phyloP scores from a whole-genome alignment of 1,284 basidiomycete species.

The Melanopsichium pennsylvanicum region DNA sequence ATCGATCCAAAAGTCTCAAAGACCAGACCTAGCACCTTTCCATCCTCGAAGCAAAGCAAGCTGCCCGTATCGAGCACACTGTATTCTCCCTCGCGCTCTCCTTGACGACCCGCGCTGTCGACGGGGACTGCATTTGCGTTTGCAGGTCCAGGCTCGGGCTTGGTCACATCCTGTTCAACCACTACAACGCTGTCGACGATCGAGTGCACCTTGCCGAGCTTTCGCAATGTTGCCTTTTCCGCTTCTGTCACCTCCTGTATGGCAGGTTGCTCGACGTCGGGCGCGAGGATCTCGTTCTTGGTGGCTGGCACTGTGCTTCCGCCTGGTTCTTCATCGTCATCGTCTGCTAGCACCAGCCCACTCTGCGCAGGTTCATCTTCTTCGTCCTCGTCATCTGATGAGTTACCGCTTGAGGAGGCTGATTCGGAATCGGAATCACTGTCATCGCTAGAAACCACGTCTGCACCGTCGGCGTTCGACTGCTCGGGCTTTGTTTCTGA shows the following conservation, averaged over 20 bases:
- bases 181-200: conserved; percentile 62
- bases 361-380: conserved; percentile 1
- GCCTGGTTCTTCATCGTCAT: conserved; percentile 46
- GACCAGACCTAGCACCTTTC: conserved; percentile 82
- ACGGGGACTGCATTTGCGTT: conserved; percentile 17
- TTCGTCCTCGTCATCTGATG: conserved; percentile 30
- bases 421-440: conserved; percentile 18
- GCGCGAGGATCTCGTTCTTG: conserved; percentile 54
- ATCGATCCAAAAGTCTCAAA: conserved; percentile 92
- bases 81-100: conserved; percentile 51
- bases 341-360: conserved; percentile 11
- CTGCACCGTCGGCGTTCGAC: neutral
- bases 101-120: conserved; percentile 43
- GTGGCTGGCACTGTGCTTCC: conserved; percentile 39
- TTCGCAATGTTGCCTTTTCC: conserved; percentile 39
- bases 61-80: conserved; percentile 87
- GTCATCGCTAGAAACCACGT: conserved; percentile 6
- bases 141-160: neutral
- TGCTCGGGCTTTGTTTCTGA: neutral
- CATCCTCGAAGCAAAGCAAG: conserved; percentile 82
- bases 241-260: conserved; percentile 28
- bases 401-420: conserved; percentile 21
- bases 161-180: conserved; percentile 52
- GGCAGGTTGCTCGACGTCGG: conserved; percentile 35
- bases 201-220: conserved; percentile 56